Evolutionary conservation across 116 monocot species (phyloP), one percentile per base, ranked within the genome.

Genomic region (Papilionanthe hybrid): DNA sequence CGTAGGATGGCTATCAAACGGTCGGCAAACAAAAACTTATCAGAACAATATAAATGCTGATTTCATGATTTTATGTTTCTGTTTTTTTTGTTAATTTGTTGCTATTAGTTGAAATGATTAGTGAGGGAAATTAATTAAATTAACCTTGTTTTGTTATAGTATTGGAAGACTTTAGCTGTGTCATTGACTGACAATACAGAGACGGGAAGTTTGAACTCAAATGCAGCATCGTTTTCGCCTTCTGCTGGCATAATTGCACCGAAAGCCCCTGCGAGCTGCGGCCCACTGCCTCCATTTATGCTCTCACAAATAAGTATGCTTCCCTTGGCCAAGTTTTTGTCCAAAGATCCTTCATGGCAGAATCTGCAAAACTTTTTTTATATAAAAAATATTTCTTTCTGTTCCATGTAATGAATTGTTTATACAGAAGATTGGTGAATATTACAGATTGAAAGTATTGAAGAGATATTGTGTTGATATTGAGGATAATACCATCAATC

Each of bases 1-100:
- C 25, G 53, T 77, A 6, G 82, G 82, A 42, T 82, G 11, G n/a
- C 77, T 82, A 56, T 75, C 37, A 72, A 10, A 69, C 9, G 13
- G 13, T 13, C 5, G 1, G 6, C n/a, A 69, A 69, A 20, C 0
- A 1, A 20, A 22, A n/a, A 53, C 20, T 22, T 5, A 45, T 45
- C 45, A 45, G 9, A 45, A 9, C 0, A 8, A 45, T 9, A 4
- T 45, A 45, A 45, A 45, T 45, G 45, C 45, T 9, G 3, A 45
- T 45, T 45, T 8, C 6, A 45, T 45, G 45, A 45, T 45, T 45
- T 32, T 32, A 32, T 32, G 0, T 32, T 32, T 32, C 3, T 32
- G 32, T 1, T 32, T 32, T n/a, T n/a, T n/a, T 32, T 32, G 1
- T 32, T 0, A 32, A 32, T 32, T 32, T n/a, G n/a, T n/a, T n/a